A percentile compares a stretch with the other conserved stretches of the same genome.
phyloP scores from a whole-genome alignment of 1,284 basidiomycete species.

The Pseudozyma flocculosa region DNA sequence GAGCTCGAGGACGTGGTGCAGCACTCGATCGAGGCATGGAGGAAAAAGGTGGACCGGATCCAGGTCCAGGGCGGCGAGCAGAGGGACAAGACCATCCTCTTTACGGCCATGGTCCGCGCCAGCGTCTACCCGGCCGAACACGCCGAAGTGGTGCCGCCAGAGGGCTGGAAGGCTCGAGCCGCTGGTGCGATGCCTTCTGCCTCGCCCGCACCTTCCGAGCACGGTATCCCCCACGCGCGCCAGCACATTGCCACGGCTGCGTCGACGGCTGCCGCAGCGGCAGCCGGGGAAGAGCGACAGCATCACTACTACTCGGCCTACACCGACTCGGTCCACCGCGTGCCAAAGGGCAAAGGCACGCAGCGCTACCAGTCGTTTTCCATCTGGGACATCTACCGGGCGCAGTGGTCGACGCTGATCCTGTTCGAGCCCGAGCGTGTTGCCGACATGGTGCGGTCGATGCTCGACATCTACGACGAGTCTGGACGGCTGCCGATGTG shows the following conservation, averaged over 20 bases:
- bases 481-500: conserved; percentile 86
- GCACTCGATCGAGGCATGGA: conserved; percentile 68
- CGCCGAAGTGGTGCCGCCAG: conserved; percentile 61
- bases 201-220: no score
- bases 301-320: conserved; percentile 74
- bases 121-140: conserved; percentile 76
- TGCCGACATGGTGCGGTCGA: conserved; percentile 73
- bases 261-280: not conserved
- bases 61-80: conserved; percentile 65
- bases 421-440: conserved; percentile 74
- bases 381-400: conserved; percentile 81
- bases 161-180: conserved; percentile 18
- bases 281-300: conserved; percentile 6
- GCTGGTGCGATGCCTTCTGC: no score
- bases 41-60: conserved; percentile 70
- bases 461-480: conserved; percentile 74
- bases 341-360: conserved; percentile 59
- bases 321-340: conserved; percentile 65
- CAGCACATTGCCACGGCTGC: no score
- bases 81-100: conserved; percentile 66
- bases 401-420: conserved; percentile 75
- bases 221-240: no score
- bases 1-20: conserved; percentile 68
- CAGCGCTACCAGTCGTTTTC: conserved; percentile 77
- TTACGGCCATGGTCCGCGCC: conserved; percentile 40